phyloP scores from a whole-genome alignment of 805 yeast species.

The Candida sphagnicola region DNA sequence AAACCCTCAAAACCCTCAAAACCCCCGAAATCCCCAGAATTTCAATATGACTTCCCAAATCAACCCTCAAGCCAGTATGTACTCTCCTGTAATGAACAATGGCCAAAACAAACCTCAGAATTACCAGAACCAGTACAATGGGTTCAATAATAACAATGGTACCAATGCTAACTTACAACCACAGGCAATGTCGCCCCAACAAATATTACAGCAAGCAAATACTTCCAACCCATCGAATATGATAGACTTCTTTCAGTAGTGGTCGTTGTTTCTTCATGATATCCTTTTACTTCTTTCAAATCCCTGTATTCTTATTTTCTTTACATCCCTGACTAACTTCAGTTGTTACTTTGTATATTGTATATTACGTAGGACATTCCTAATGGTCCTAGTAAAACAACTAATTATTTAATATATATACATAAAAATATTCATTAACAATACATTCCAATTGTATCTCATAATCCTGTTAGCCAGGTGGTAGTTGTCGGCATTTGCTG shows the following conservation, averaged over 20 bases:
- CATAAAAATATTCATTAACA: background rate
- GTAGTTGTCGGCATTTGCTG: no score
- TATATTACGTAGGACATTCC: background rate
- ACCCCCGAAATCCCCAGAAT: background rate
- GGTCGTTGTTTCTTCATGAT: background rate
- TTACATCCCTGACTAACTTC: background rate
- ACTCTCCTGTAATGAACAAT: background rate
- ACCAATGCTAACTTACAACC: conserved; percentile 3
- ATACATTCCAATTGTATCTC: conserved; percentile 1
- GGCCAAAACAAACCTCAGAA: conserved; percentile 2
- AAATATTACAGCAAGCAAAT: conserved; percentile 30
- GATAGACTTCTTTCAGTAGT: conserved; percentile 4
- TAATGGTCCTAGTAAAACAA: background rate
- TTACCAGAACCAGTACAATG: conserved; percentile 3
- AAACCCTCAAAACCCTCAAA: conserved; percentile 7
- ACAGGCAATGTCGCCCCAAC: conserved; percentile 35
- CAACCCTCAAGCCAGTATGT: background rate
- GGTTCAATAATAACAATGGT: conserved; percentile 9
- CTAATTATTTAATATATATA: background rate
- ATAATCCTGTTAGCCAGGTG: conserved; percentile 1
- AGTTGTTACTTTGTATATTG: background rate
- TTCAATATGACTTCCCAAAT: background rate
- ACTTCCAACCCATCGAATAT: conserved; percentile 2
- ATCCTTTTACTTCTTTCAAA: background rate
- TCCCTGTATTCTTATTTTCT: background rate